phyloP scores from a whole-genome alignment of 306 rosid species.

The Prunus kanzakura region DNA sequence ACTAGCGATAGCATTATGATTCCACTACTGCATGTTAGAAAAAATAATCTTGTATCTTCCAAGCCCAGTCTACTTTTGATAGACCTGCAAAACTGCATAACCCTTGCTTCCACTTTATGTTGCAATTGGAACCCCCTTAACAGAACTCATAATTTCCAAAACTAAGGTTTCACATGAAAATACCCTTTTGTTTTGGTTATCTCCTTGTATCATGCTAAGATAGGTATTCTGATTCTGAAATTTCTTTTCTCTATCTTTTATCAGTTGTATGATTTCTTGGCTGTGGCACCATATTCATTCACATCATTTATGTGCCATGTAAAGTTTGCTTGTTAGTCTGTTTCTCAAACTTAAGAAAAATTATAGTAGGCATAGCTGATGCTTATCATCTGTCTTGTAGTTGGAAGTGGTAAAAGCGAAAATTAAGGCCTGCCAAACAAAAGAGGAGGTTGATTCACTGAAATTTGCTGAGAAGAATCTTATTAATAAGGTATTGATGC shows the following conservation, averaged over 20 bases:
- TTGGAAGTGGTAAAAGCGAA: slow-evolving; percentile 73
- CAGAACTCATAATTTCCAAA: not conserved
- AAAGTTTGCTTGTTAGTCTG: not conserved
- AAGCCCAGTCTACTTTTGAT: not conserved
- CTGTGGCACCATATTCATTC: not conserved
- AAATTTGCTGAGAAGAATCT: slow-evolving; percentile 72
- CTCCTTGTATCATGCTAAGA: not conserved
- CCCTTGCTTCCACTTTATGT: not conserved
- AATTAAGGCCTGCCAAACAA: slow-evolving; percentile 60
- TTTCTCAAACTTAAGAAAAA: not conserved
- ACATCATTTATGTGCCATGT: not conserved
- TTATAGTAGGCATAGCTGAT: not conserved
- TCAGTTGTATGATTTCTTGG: not conserved
- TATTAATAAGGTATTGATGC: slow-evolving; percentile 66
- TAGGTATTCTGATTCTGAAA: not conserved
- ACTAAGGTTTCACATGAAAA: not conserved
- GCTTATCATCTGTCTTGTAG: slow-evolving; percentile 41
- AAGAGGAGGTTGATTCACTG: slow-evolving; percentile 74
- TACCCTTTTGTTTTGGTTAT: no score
- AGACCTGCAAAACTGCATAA: not conserved
- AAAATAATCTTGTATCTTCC: not conserved
- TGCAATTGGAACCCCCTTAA: not conserved
- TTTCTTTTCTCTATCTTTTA: not conserved
- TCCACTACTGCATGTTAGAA: not conserved
- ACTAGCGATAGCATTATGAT: not conserved